phyloP scores from a whole-genome alignment of 2,329 filamentous ascomycete genomes.

The Dothidotthia symphoricarpi region DNA sequence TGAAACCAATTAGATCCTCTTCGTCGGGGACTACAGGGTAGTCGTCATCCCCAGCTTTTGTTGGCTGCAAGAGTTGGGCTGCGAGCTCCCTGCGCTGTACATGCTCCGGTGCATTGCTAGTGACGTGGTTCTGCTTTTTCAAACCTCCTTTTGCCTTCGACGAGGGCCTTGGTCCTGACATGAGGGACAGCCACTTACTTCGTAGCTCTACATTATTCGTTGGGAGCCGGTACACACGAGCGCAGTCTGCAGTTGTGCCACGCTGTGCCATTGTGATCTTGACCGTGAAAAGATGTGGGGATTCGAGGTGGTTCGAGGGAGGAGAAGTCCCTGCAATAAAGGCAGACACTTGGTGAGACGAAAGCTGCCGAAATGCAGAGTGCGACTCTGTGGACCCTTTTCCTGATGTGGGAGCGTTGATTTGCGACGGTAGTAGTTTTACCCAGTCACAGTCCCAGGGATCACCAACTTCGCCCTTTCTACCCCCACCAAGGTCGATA shows the following conservation, averaged over 20 bases:
- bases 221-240: slow-evolving; percentile 86
- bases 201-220: slow-evolving; percentile 55
- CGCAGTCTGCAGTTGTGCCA: slow-evolving; percentile 68
- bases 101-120: slow-evolving; percentile 20
- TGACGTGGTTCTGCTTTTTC: slow-evolving; percentile 10
- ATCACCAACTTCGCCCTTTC: slow-evolving; percentile 77
- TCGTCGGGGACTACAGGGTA: slow-evolving; percentile 70
- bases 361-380: slow-evolving; percentile 27
- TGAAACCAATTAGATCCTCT: slow-evolving; percentile 80
- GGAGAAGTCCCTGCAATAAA: slow-evolving; percentile 9
- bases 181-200: slow-evolving; percentile 67
- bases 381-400: slow-evolving; percentile 6
- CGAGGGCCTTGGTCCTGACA: slow-evolving; percentile 17
- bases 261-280: slow-evolving; percentile 66
- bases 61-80: slow-evolving; percentile 23
- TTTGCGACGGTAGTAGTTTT: slow-evolving; percentile 51
- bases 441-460: slow-evolving; percentile 87
- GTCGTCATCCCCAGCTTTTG: slow-evolving; percentile 33
- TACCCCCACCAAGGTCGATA: slow-evolving; percentile 69
- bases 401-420: slow-evolving; percentile 1
- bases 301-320: slow-evolving; percentile 1
- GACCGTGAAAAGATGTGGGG: slow-evolving; percentile 55
- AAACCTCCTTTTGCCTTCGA: slow-evolving; percentile 3
- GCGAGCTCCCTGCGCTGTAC: slow-evolving; percentile 25
- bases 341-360: slow-evolving; percentile 30